Base-by-base conservation (phyloP, 257 asterid species). In the Fraxinus pennsylvanica region DNA sequence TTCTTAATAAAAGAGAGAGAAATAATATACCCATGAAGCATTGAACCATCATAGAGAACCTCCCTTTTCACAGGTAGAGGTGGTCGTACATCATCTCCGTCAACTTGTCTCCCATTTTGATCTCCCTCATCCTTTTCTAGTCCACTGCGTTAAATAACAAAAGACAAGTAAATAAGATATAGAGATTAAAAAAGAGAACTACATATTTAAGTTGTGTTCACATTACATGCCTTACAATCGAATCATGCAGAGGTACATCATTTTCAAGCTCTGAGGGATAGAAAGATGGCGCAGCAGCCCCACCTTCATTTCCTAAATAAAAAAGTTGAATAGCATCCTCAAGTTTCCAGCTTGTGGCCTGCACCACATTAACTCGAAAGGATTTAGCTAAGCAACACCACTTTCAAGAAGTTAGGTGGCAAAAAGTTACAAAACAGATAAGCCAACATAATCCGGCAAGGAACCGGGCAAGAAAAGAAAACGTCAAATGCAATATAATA, bases 301-400 rank as follows among this genome's bases (percentile, higher is more conserved):
- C 90, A 73, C 89, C 90, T 33, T 96, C 99, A 87, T 87, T 91
- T 81, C 96, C 99, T 4, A 93, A 68, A 84, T 87, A 96, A 81
- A 88, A 96, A 76, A 96, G 98, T 83, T 96, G 99, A 85, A 96
- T 86, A 83, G 99, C 99, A 82, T 96, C 99, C 65, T 96, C 99
- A 72, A 96, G 98, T 83, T 90, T 89, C 99, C 99, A 96, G 84
- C 91, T 86, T 79, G 99, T 92, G 83, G 99, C 99, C 99, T 96
- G 89, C 54, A 36, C 73, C 66, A 54, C 75, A 72, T 27, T 47
- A 74, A 79, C 29, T 52, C 74, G 22, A 50, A 50, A 13, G 59
- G n/a, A 50, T 50, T 50, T 50, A 50, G n/a, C n/a, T 3, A 50
- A 50, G 59, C 22, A 57, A n/a, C 66, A 6, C 12, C 9, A n/a